A percentile compares a stretch with the other conserved stretches of the same genome.
Evolutionary conservation across 1,284 basidiomycete species (phyloP).

Genomic region (Ceraceosorus guamensis): DNA sequence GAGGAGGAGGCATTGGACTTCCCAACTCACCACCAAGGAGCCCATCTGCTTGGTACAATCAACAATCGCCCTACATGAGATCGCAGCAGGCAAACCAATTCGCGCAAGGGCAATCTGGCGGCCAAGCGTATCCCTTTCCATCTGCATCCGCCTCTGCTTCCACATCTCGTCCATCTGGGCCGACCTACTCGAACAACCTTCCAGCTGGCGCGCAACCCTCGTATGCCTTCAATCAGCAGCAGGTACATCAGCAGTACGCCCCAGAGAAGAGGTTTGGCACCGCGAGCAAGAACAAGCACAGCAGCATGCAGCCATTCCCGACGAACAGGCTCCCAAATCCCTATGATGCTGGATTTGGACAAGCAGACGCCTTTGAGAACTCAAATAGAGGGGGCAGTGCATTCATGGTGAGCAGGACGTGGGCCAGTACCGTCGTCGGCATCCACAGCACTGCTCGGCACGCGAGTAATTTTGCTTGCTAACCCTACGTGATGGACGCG

Average conservation of each 20-base stretch:
- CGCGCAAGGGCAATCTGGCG: too few relatives aligned
- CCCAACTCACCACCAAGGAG: too few relatives aligned
- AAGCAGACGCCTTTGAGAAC: not conserved
- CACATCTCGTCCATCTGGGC: too few relatives aligned
- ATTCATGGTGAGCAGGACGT: conserved; percentile 27
- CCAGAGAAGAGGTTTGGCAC: not conserved
- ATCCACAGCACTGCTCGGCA: not conserved
- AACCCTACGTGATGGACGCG: not conserved
- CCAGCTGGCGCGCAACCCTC: too few relatives aligned
- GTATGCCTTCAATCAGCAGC: not conserved
- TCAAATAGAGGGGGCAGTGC: conserved; percentile 25
- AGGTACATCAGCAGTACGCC: not conserved
- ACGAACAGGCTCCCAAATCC: not conserved
- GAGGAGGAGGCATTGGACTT: too few relatives aligned
- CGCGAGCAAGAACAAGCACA: not conserved
- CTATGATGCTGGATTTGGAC: not conserved
- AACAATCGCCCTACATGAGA: too few relatives aligned
- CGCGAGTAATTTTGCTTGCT: not conserved
- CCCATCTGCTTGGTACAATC: too few relatives aligned
- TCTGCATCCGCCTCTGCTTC: not conserved
- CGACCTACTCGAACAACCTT: too few relatives aligned
- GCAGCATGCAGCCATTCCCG: not conserved
- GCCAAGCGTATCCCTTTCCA: conserved; percentile 1
- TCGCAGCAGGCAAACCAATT: too few relatives aligned
- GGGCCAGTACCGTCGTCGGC: not conserved